A percentile compares a stretch with the other conserved stretches of the same genome.
Evolutionary conservation across 768 basidiomycete genomes (phyloP).

Genomic region (Daedaleopsis nitida): DNA sequence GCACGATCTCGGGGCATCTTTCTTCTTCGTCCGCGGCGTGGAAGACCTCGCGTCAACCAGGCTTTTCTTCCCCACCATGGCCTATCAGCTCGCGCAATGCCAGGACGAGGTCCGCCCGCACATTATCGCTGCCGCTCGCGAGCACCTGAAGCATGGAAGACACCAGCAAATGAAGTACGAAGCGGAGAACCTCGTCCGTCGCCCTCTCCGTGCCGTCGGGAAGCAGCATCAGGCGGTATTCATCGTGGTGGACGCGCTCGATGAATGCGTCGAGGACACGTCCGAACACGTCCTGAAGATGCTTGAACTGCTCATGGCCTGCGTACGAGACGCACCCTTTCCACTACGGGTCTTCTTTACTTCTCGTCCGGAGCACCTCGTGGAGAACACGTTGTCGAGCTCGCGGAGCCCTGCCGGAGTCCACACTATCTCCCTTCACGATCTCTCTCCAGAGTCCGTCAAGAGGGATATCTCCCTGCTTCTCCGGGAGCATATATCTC

Average conservation of each 20-base stretch:
- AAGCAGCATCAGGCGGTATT: slow-evolving; percentile 16
- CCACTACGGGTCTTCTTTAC: slow-evolving; percentile 3
- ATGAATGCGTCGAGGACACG: slow-evolving; percentile 32
- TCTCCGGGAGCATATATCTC: not conserved
- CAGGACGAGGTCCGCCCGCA: slow-evolving; percentile 8
- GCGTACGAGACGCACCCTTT: not conserved
- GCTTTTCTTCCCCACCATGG: slow-evolving; percentile 34
- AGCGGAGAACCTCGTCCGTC: slow-evolving; percentile 13
- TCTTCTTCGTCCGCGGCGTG: slow-evolving; percentile 12
- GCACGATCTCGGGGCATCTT: slow-evolving; percentile 17
- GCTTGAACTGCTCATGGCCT: not conserved
- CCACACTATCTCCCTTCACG: not conserved
- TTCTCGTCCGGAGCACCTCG: not conserved
- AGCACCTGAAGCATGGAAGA: not conserved
- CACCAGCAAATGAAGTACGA: not conserved
- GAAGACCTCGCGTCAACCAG: slow-evolving; percentile 20
- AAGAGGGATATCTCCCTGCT: not conserved
- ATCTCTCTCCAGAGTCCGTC: not conserved
- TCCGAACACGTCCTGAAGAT: slow-evolving; percentile 1
- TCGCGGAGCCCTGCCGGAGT: no score
- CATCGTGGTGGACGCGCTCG: slow-evolving; percentile 40
- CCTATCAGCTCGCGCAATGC: slow-evolving; percentile 30
- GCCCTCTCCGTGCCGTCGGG: slow-evolving; percentile 2
- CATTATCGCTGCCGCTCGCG: slow-evolving; percentile 6
- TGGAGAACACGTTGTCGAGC: not conserved